Conservation (phyloP, 352 stramenopile species). For the Pythium biforme region DNA sequence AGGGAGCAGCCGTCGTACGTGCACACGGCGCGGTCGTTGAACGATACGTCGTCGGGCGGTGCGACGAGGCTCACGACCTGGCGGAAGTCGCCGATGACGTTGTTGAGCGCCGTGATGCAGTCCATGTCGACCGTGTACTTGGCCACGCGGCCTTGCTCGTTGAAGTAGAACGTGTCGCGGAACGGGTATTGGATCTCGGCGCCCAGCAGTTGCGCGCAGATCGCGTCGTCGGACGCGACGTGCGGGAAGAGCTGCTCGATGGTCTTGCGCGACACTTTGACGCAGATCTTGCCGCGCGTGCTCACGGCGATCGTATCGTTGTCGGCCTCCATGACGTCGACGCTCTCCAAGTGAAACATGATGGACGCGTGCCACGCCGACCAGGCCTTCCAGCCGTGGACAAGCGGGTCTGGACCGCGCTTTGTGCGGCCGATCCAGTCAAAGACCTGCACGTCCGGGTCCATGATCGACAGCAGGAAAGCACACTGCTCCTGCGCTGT, state of each 20-base stretch:
- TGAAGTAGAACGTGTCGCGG: slow-evolving; percentile 27
- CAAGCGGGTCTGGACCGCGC: slow-evolving; percentile 9
- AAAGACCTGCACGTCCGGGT: slow-evolving; percentile 25
- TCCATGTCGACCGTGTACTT: slow-evolving; percentile 26
- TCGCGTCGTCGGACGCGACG: slow-evolving; percentile 37
- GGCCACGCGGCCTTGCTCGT: slow-evolving; percentile 12
- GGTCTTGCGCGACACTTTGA: slow-evolving; percentile 48
- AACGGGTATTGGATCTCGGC: slow-evolving; percentile 25
- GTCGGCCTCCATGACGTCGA: slow-evolving; percentile 42
- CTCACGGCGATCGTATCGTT: slow-evolving; percentile 49
- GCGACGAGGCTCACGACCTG: slow-evolving; percentile 11
- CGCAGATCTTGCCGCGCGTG: slow-evolving; percentile 37
- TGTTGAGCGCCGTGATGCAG: slow-evolving; percentile 16
- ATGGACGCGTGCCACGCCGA: slow-evolving; percentile 24
- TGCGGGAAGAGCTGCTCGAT: slow-evolving; percentile 65
- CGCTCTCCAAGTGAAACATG: slow-evolving; percentile 33
- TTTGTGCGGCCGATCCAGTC: slow-evolving; percentile 27
- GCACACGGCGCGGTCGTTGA: slow-evolving; percentile 22
- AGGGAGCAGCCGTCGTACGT: slow-evolving; percentile 14
- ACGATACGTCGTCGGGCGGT: slow-evolving; percentile 11
- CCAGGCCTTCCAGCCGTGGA: slow-evolving; percentile 27
- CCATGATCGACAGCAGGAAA: slow-evolving; percentile 23
- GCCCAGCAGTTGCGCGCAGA: slow-evolving; percentile 18
- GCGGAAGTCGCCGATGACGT: slow-evolving; percentile 15
- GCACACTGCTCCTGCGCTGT: slow-evolving; percentile 10